Conservation (phyloP, 441 rosid genomes). For the Kokia cookei region DNA sequence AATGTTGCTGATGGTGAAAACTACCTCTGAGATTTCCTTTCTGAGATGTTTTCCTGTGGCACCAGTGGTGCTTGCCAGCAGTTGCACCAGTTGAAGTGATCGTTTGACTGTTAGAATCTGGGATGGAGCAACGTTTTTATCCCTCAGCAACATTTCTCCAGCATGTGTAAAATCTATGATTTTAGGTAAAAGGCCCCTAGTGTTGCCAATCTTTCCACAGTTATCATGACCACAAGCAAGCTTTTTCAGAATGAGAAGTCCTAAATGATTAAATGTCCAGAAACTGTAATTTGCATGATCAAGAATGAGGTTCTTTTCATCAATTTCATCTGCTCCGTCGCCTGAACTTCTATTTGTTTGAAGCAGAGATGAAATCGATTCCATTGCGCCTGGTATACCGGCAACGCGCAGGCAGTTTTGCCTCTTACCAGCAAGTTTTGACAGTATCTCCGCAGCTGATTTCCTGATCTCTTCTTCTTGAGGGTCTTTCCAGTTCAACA, state of each 20-base stretch:
- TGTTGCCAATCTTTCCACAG: conserved; percentile 90
- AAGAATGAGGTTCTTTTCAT: conserved; percentile 46
- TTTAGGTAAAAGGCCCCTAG: conserved; percentile 83
- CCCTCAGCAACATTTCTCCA: conserved; percentile 45
- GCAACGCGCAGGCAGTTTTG: conserved; percentile 80
- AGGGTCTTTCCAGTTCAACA: conserved; percentile 89
- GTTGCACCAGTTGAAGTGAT: conserved; percentile 78
- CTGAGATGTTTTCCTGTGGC: conserved; percentile 64
- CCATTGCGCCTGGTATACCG: conserved; percentile 90
- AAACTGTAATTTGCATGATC: conserved; percentile 48
- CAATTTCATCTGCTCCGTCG: conserved; percentile 68
- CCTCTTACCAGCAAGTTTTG: conserved; percentile 74
- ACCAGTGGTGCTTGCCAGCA: conserved; percentile 79
- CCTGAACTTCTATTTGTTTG: conserved; percentile 49
- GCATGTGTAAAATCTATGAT: conserved; percentile 73
- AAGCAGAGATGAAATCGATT: conserved; percentile 84
- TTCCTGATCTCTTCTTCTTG: conserved; percentile 76
- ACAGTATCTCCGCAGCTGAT: conserved; percentile 73
- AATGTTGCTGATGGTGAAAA: conserved; percentile 79
- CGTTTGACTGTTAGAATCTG: conserved; percentile 64
- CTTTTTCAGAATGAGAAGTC: conserved; percentile 74
- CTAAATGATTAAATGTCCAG: conserved; percentile 81
- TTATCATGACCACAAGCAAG: conserved; percentile 83
- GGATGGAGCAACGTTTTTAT: conserved; percentile 39
- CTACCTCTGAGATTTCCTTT: conserved; percentile 76